Evolutionary conservation across 768 basidiomycete species (phyloP).

Genomic region (Pleurotus citrinopileatus): DNA sequence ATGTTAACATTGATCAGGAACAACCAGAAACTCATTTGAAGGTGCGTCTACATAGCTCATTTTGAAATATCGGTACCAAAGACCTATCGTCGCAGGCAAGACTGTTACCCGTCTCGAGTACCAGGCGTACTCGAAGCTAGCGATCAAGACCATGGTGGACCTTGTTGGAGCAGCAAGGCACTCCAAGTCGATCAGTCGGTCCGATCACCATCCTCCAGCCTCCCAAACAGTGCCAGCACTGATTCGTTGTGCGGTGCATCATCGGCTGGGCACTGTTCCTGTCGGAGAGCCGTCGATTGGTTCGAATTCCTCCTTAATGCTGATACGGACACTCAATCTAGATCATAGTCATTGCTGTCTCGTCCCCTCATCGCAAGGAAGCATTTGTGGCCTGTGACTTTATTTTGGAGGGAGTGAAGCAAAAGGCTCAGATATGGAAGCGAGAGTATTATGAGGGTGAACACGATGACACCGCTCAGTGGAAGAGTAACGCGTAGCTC

Average conservation of each 20-base stretch:
- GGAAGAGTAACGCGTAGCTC: constrained; percentile 60
- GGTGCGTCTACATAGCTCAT: constrained; percentile 37
- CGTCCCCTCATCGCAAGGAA: constrained; percentile 80
- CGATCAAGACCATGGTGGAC: constrained; percentile 70
- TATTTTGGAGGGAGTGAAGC: constrained; percentile 85
- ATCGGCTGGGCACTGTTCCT: constrained; percentile 75
- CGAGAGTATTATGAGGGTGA: constrained; percentile 81
- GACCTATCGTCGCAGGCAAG: constrained; percentile 50
- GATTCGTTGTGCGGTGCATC: constrained; percentile 63
- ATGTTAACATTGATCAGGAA: constrained; percentile 40
- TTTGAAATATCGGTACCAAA: no score
- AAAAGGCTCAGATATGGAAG: constrained; percentile 88
- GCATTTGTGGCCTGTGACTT: constrained; percentile 78
- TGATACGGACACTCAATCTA: not conserved
- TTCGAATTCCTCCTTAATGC: constrained; percentile 15
- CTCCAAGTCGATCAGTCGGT: constrained; percentile 32
- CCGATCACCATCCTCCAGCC: constrained; percentile 33
- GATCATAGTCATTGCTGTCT: constrained; percentile 68
- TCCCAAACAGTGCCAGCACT: constrained; percentile 33
- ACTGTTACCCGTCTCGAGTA: constrained; percentile 73
- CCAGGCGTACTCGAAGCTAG: constrained; percentile 78
- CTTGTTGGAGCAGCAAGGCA: constrained; percentile 50
- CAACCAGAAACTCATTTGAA: constrained; percentile 83
- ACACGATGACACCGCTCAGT: constrained; percentile 56
- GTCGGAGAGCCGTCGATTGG: constrained; percentile 78